Conservation (phyloP, 2,329 filamentous ascomycete genomes). For the Rutstroemia sp. region DNA sequence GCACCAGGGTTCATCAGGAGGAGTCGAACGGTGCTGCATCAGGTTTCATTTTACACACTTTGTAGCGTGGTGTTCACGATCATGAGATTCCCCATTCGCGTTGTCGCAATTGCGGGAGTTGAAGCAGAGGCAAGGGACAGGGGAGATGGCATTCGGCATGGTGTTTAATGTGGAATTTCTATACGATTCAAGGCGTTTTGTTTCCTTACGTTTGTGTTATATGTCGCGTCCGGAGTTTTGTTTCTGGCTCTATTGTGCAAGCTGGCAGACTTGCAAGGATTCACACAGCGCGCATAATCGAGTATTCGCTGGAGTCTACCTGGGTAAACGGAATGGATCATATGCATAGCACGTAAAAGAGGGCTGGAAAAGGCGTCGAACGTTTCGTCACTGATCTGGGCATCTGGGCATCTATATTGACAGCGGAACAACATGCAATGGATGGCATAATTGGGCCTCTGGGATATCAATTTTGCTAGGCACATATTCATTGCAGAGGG, state of each 20-base stretch:
- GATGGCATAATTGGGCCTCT: slow-evolving; percentile 5
- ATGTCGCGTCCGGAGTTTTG: slow-evolving; percentile 24
- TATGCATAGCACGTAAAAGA: slow-evolving; percentile 23
- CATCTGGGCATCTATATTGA: slow-evolving; percentile 12
- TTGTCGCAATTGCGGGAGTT: slow-evolving; percentile 28
- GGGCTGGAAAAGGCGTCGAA: slow-evolving; percentile 26
- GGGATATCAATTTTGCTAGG: slow-evolving; percentile 11
- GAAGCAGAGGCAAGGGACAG: slow-evolving; percentile 22
- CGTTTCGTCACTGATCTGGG: slow-evolving; percentile 14
- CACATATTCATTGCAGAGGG: slow-evolving; percentile 10
- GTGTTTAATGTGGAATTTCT: slow-evolving; percentile 19
- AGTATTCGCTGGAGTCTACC: slow-evolving; percentile 20
- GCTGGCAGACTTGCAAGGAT: slow-evolving; percentile 25
- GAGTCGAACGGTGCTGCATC: slow-evolving; percentile 24
- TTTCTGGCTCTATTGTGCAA: slow-evolving; percentile 22
- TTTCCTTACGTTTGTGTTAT: slow-evolving; percentile 21
- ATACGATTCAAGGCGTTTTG: slow-evolving; percentile 5
- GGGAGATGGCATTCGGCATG: slow-evolving; percentile 24
- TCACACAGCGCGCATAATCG: slow-evolving; percentile 7
- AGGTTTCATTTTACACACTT: slow-evolving; percentile 22
- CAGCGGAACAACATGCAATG: background rate
- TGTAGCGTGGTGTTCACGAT: slow-evolving; percentile 29
- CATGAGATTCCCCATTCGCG: slow-evolving; percentile 30
- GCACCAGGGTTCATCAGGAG: slow-evolving; percentile 22
- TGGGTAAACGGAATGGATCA: slow-evolving; percentile 21